Conservation (phyloP, 2,329 filamentous ascomycete species). For the Epichloe festucae region DNA sequence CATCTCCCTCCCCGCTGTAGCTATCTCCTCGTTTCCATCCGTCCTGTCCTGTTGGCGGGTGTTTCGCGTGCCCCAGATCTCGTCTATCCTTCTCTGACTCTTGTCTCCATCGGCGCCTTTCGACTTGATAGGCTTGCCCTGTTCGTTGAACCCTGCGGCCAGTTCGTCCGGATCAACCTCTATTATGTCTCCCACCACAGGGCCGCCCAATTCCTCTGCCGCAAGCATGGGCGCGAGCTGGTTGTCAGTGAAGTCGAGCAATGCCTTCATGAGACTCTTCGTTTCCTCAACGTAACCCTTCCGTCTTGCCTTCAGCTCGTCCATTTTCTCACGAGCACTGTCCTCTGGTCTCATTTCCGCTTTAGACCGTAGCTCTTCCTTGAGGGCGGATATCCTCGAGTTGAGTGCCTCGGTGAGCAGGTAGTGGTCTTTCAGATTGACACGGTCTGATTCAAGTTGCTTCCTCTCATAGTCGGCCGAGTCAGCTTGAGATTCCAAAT, state of each 20-base stretch:
- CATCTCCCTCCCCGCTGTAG: constrained; percentile 43
- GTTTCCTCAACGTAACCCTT: constrained; percentile 48
- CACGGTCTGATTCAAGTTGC: constrained; percentile 37
- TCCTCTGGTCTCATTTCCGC: constrained; percentile 47
- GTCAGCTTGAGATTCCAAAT: constrained; percentile 34
- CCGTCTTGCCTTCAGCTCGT: constrained; percentile 46
- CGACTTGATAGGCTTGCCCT: constrained; percentile 41
- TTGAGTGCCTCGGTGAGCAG: constrained; percentile 40
- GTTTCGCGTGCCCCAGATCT: constrained; percentile 40
- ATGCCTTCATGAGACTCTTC: constrained; percentile 43
- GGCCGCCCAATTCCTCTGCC: constrained; percentile 71
- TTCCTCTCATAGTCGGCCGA: constrained; percentile 30
- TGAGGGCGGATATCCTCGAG: constrained; percentile 46
- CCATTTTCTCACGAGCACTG: constrained; percentile 48
- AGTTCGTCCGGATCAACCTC: constrained; percentile 49
- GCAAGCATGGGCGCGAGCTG: constrained; percentile 64
- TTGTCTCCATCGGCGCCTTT: constrained; percentile 32
- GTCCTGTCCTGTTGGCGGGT: constrained; percentile 9
- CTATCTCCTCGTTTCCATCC: constrained; percentile 30
- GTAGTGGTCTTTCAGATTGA: constrained; percentile 40
- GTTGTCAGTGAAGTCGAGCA: constrained; percentile 59
- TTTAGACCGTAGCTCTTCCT: constrained; percentile 41
- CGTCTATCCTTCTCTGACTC: constrained; percentile 48
- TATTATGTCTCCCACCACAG: constrained; percentile 63
- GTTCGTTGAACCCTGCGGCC: constrained; percentile 45